These are phyloP conservation scores for Talaromyces stipitatus DNA, from an alignment of 495 filamentous ascomycete genomes.

Conservation along the genomic window DNA sequence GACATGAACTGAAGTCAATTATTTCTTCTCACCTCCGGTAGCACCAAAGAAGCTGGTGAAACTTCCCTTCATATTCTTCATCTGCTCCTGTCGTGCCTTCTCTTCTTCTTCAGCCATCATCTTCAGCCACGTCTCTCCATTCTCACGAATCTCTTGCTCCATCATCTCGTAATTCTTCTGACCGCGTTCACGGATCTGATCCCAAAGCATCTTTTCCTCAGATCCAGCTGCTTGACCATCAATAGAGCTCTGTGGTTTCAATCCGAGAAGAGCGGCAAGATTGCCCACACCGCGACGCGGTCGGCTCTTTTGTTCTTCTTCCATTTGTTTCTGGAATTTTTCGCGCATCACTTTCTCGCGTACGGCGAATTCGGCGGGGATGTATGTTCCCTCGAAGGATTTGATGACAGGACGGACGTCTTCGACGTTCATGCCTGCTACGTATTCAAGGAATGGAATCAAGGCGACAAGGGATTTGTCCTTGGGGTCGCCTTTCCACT, in stretches of 20 bases:
- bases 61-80: constrained; percentile 74
- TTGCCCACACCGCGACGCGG: constrained; percentile 51
- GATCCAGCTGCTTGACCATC: constrained; percentile 64
- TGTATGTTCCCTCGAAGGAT: constrained; percentile 77
- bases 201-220: constrained; percentile 92
- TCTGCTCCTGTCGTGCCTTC: constrained; percentile 78
- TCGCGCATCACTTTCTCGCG: constrained; percentile 79
- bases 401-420: constrained; percentile 81
- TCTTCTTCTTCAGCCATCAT: constrained; percentile 82
- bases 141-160: constrained; percentile 81
- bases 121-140: constrained; percentile 89
- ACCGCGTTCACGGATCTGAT: constrained; percentile 84
- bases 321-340: constrained; percentile 69
- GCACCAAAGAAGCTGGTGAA: constrained; percentile 49
- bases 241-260: constrained; percentile 50
- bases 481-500: constrained; percentile 76
- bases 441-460: constrained; percentile 94
- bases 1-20: not conserved
- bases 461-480: constrained; percentile 80
- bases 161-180: constrained; percentile 82
- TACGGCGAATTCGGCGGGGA: constrained; percentile 79
- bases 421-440: constrained; percentile 82
- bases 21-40: constrained; percentile 1
- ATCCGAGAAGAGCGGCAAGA: constrained; percentile 62
- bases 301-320: constrained; percentile 59